Evolutionary conservation across 2,329 filamentous ascomycete species (phyloP).

Genomic region (Arthrobotrys sinensis): DNA sequence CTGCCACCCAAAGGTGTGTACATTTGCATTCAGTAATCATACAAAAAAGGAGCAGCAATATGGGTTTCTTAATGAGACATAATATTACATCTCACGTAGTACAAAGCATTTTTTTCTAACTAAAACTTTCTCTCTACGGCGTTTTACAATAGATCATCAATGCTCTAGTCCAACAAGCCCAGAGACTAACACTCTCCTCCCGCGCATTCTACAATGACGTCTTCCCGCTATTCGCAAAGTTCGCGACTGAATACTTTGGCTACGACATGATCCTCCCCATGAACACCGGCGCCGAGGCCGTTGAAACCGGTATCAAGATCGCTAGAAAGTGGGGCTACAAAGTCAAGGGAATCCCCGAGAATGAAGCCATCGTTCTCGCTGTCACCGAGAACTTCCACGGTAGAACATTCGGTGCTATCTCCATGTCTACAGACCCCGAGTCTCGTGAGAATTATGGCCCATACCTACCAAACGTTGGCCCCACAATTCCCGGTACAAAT

Average conservation of each 20-base stretch:
- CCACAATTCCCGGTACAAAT: slow-evolving; percentile 80
- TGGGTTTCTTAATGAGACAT: slow-evolving; percentile 1
- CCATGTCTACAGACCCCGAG: slow-evolving; percentile 94
- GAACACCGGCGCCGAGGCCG: slow-evolving; percentile 97
- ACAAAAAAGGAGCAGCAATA: neutral
- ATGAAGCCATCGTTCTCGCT: slow-evolving; percentile 86
- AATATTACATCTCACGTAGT: slow-evolving; percentile 7
- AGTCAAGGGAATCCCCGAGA: slow-evolving; percentile 87
- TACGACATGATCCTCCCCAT: slow-evolving; percentile 99
- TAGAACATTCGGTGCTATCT: slow-evolving; percentile 94
- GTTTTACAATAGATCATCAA: slow-evolving; percentile 74
- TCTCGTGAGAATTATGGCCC: slow-evolving; percentile 97
- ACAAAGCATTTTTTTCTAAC: neutral
- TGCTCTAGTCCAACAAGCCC: slow-evolving; percentile 88
- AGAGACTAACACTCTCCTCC: slow-evolving; percentile 89
- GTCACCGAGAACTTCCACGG: slow-evolving; percentile 96
- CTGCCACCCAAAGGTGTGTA: slow-evolving; percentile 87
- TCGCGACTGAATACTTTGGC: slow-evolving; percentile 84
- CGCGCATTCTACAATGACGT: slow-evolving; percentile 99
- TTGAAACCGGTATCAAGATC: slow-evolving; percentile 96
- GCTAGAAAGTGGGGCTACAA: slow-evolving; percentile 99
- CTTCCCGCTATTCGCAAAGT: slow-evolving; percentile 94
- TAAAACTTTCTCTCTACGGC: neutral
- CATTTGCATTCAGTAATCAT: neutral
- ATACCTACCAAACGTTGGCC: slow-evolving; percentile 90